A percentile compares a stretch with the other conserved stretches of the same genome.
These are phyloP conservation scores for Suillus brevipes DNA, from an alignment of 768 basidiomycete species.

Conservation along the genomic window DNA sequence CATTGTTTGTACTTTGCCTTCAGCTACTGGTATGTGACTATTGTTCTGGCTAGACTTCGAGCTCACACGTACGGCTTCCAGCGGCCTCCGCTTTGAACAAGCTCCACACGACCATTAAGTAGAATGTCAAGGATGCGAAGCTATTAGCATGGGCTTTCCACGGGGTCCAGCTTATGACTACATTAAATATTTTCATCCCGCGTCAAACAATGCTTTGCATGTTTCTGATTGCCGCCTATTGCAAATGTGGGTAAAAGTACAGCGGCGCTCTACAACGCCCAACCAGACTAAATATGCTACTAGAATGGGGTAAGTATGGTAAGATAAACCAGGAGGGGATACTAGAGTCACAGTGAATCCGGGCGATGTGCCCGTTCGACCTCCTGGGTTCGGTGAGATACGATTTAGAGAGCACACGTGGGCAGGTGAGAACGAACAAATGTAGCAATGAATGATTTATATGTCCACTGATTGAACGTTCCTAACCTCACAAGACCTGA, in stretches of 20 bases:
- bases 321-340: conserved; percentile 25
- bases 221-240: conserved; percentile 21
- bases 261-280: conserved; percentile 33
- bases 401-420: conserved; percentile 31
- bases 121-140: not conserved
- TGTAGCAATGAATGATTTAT: conserved; percentile 29
- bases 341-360: conserved; percentile 17
- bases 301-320: conserved; percentile 34
- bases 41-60: not conserved
- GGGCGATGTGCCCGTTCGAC: conserved; percentile 10
- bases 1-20: conserved; percentile 10
- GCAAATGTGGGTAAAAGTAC: conserved; percentile 31
- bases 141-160: not conserved
- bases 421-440: conserved; percentile 24
- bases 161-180: not conserved
- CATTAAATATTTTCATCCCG: not conserved
- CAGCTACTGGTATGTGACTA: conserved; percentile 49
- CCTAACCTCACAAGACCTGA: conserved; percentile 18
- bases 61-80: conserved; percentile 30
- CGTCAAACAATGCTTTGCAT: conserved; percentile 1
- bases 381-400: conserved; percentile 16
- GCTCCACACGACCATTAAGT: conserved; percentile 55
- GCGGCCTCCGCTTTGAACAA: conserved; percentile 90
- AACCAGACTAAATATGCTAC: conserved; percentile 31
- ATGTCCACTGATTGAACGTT: conserved; percentile 21